These are phyloP conservation scores for Solanum pennellii DNA, from an alignment of 257 asterid species.

Conservation along the genomic window DNA sequence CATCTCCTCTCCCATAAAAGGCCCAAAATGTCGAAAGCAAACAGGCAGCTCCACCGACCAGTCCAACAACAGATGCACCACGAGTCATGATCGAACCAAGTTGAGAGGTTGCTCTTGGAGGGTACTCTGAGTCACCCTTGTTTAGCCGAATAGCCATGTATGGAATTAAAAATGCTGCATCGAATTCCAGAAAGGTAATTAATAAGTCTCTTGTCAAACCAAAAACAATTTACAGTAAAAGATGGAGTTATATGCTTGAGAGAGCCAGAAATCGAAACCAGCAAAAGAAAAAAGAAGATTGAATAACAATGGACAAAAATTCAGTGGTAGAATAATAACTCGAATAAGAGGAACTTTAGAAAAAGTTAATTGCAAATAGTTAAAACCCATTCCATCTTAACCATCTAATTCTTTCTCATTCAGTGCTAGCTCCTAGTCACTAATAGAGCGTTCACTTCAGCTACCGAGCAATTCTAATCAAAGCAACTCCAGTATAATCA, in stretches of 20 bases:
- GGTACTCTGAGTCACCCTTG: conserved; percentile 11
- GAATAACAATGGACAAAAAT: neutral
- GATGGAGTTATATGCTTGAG: neutral
- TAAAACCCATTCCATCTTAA: neutral
- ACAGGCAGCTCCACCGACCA: conserved; percentile 49
- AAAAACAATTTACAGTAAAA: neutral
- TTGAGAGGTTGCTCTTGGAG: conserved; percentile 35
- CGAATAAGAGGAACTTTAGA: neutral
- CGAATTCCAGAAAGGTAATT: neutral
- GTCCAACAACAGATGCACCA: conserved; percentile 62
- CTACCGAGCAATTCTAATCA: neutral
- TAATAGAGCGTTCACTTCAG: neutral
- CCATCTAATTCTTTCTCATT: neutral
- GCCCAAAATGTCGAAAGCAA: conserved; percentile 62
- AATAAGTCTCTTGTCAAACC: neutral
- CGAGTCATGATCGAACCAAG: conserved; percentile 60
- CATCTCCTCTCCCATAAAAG: conserved; percentile 65
- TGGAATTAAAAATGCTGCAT: conserved; percentile 86
- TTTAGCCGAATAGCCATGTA: conserved; percentile 89
- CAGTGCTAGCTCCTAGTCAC: neutral
- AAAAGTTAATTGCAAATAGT: neutral
- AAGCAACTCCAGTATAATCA: neutral
- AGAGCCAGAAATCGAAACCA: neutral
- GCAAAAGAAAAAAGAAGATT: neutral
- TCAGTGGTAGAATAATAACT: neutral